Conservation (phyloP, 2,329 filamentous ascomycete genomes). For the Fusarium oligoseptatum region DNA sequence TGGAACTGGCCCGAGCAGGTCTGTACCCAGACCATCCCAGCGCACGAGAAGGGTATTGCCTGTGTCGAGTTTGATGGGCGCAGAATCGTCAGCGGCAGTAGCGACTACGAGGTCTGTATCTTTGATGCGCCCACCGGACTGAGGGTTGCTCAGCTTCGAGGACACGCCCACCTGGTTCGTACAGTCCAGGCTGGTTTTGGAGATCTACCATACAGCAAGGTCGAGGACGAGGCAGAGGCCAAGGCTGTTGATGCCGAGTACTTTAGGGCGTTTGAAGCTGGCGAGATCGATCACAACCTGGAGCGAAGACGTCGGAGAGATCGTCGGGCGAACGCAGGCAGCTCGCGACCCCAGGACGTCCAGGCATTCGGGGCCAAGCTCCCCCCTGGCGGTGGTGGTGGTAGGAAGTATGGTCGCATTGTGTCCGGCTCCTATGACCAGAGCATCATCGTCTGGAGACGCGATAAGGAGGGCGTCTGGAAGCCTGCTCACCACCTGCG, state of each 20-base stretch:
- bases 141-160: constrained; percentile 88
- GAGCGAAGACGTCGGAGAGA: constrained; percentile 52
- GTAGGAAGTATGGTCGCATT: constrained; percentile 91
- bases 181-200: constrained; percentile 97
- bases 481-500: constrained; percentile 79
- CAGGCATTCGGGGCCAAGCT: constrained; percentile 86
- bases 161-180: constrained; percentile 87
- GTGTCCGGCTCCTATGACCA: constrained; percentile 98
- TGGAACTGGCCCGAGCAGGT: constrained; percentile 89
- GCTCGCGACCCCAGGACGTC: constrained; percentile 80
- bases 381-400: constrained; percentile 91
- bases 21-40: constrained; percentile 82
- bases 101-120: constrained; percentile 95
- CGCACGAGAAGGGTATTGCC: constrained; percentile 94
- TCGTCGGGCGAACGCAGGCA: constrained; percentile 75
- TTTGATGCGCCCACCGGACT: constrained; percentile 89
- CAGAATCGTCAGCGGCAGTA: constrained; percentile 94
- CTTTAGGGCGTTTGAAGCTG: constrained; percentile 70
- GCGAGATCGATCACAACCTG: constrained; percentile 57
- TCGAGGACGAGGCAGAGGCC: constrained; percentile 81
- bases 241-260: constrained; percentile 80
- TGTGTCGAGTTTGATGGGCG: constrained; percentile 97
- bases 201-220: constrained; percentile 83
- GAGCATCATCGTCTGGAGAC: constrained; percentile 94
- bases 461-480: constrained; percentile 88